Percentiles rank a stretch among this genome's conserved stretches.
These are phyloP conservation scores for Oenanthe sinensis DNA, from an alignment of 129 eudicot species.

Conservation along the genomic window DNA sequence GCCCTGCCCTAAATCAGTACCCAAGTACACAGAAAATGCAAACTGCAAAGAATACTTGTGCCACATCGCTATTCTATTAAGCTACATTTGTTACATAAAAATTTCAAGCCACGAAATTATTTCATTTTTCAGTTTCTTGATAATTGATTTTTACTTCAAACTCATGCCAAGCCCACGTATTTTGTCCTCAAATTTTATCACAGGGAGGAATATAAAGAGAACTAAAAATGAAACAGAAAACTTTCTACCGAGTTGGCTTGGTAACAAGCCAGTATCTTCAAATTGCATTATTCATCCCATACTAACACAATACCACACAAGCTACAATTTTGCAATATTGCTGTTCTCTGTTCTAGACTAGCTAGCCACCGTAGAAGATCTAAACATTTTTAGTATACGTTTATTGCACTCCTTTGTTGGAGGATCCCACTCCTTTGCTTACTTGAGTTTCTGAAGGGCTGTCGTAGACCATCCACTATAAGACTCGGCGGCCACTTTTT, in stretches of 20 bases:
- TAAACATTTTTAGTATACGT: background rate
- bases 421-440: slow-evolving; percentile 84
- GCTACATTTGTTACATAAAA: background rate
- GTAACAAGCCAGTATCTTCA: background rate
- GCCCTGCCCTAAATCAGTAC: too few relatives aligned
- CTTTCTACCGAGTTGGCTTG: background rate
- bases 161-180: background rate
- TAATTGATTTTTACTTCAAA: background rate
- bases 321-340: background rate
- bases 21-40: too few relatives aligned
- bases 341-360: background rate
- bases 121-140: background rate
- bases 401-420: slow-evolving; percentile 13
- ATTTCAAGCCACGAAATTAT: background rate
- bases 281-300: background rate
- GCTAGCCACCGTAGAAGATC: background rate
- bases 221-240: background rate
- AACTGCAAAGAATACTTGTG: background rate
- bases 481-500: slow-evolving; percentile 37
- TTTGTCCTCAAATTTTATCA: background rate
- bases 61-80: background rate
- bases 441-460: slow-evolving; percentile 50
- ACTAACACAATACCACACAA: background rate
- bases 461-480: slow-evolving; percentile 41
- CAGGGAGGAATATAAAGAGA: background rate